A percentile compares a stretch with the other conserved stretches of the same genome.
Conservation (phyloP, 192 early-diverging fungal genomes). For the Backusella mclennaniae region DNA sequence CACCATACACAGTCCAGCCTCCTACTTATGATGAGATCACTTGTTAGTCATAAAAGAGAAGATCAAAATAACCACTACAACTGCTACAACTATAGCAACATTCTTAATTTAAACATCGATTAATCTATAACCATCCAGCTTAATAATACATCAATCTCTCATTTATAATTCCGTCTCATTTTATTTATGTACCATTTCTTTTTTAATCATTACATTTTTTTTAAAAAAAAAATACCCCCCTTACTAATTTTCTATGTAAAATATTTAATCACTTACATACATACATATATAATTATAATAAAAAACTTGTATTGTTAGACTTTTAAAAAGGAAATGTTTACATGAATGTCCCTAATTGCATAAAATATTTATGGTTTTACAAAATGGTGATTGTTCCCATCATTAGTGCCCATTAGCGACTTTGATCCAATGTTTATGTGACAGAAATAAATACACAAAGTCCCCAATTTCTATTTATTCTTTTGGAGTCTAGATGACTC, state of each 20-base stretch:
- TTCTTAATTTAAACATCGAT: background rate
- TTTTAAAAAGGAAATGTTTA: background rate
- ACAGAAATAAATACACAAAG: background rate
- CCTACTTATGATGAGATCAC: slow-evolving; percentile 16
- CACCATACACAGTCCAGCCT: background rate
- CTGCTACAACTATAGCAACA: background rate
- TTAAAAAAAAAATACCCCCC: background rate
- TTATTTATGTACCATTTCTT: background rate
- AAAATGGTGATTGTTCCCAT: background rate
- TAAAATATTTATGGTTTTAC: background rate
- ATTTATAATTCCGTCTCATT: background rate
- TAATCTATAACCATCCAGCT: background rate
- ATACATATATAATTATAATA: background rate
- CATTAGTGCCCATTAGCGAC: background rate
- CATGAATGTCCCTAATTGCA: background rate
- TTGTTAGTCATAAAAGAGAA: background rate
- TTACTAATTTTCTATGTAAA: background rate
- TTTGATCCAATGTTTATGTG: background rate
- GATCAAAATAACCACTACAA: background rate
- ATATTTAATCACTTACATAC: background rate
- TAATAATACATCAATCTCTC: background rate
- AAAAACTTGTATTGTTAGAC: background rate
- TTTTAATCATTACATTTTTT: background rate
- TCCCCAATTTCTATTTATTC: background rate
- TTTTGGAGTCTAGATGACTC: background rate